Evolutionary conservation across 2,329 filamentous ascomycete species (phyloP), one percentile per base, ranked within the genome.

Genomic region (Ciborinia camelliae): DNA sequence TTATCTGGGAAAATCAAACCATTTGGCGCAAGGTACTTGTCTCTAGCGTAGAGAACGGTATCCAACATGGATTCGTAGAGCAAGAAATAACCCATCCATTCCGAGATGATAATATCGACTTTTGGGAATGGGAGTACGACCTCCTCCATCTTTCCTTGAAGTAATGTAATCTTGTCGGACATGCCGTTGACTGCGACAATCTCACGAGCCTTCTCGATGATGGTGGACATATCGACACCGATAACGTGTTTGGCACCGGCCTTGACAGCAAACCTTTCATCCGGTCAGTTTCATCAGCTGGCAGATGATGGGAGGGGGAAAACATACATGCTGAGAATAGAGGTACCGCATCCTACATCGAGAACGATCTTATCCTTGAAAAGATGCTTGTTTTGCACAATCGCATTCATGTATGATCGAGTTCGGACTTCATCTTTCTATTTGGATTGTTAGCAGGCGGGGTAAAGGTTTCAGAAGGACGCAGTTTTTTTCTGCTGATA

Each of bases 121-220:
- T 98, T 91, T 75, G 92, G 90, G 79, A 90, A 97, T 26, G 95
- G 95, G 68, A 99, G 83, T 75, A 90, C 83, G 53, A 99, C 92
- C 81, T 99, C 95, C 82, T 99, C 95, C 95, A 99, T 99, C 86
- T 99, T 99, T 77, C 95, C 95, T 82, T 98, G 95, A 69, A 99
- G 86, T 66, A 99, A 86, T 62, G 95, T 98, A 78, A 99, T 97
- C 86, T 97, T 96, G 81, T 94, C 90, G 62, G 89, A 85, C 84
- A 99, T 87, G 73, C 94, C 93, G 78, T 99, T 99, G 72, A 84
- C 85, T 76, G 87, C 87, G 75, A 98, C 95, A 71, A 99, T 99
- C 82, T 98, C 91, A 75, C 88, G 88, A 52, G 95, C 95, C 84
- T 99, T 99, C 81, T 96, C 92, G 80, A 99, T 97, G 79, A 99